Conservation (phyloP, 176 grass and related monocot genomes). For the Oropetium thomaeum region DNA sequence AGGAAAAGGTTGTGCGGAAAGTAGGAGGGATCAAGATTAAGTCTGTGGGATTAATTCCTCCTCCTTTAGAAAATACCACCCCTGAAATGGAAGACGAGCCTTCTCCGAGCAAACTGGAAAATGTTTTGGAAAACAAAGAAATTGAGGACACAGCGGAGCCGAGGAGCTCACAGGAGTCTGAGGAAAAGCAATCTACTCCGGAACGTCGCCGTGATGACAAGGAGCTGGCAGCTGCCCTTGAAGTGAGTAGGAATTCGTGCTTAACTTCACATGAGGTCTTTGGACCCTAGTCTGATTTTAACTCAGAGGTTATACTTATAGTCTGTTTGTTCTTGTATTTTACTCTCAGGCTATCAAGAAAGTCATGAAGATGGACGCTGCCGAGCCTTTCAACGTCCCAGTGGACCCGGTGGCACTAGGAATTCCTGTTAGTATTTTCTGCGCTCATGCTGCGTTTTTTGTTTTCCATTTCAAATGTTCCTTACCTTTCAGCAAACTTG, state of each 20-base stretch:
- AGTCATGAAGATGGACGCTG: slow-evolving; percentile 93
- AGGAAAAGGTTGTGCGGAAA: slow-evolving; percentile 45
- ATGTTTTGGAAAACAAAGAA: slow-evolving; percentile 22
- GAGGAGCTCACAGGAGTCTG: slow-evolving; percentile 32
- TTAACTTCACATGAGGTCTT: neutral
- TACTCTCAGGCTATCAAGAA: slow-evolving; percentile 79
- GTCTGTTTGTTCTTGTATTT: neutral
- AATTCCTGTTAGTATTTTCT: slow-evolving; percentile 87
- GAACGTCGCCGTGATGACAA: slow-evolving; percentile 49
- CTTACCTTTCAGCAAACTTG: neutral
- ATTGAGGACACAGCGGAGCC: slow-evolving; percentile 3
- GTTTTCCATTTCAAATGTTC: slow-evolving; percentile 16
- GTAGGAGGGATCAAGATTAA: slow-evolving; percentile 51
- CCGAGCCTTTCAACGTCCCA: slow-evolving; percentile 83
- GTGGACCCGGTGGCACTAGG: slow-evolving; percentile 83
- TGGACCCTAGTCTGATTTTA: neutral
- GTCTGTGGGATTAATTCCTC: neutral
- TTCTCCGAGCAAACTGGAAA: slow-evolving; percentile 35
- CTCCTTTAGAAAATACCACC: slow-evolving; percentile 23
- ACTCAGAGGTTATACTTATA: neutral
- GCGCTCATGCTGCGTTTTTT: neutral
- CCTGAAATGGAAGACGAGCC: slow-evolving; percentile 14
- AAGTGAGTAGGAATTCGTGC: slow-evolving; percentile 35
- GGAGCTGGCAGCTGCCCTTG: slow-evolving; percentile 56
- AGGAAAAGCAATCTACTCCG: slow-evolving; percentile 31